phyloP scores from a whole-genome alignment of 208 protist genomes.

The Crithidia thermophila region DNA sequence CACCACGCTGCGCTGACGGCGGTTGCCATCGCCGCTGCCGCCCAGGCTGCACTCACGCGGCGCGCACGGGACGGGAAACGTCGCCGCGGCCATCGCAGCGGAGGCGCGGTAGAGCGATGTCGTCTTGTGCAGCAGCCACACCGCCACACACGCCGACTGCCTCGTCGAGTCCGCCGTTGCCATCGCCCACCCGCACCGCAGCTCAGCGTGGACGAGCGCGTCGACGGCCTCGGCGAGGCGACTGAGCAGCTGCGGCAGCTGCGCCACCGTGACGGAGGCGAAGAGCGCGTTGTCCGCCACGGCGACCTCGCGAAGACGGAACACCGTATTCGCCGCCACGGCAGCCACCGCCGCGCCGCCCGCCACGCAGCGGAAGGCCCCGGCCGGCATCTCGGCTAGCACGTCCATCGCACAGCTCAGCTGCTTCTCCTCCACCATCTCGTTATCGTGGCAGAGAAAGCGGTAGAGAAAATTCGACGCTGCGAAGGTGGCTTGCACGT shows the following conservation, averaged over 20 bases:
- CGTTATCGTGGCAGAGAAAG: conserved; percentile 8
- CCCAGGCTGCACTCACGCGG: not conserved
- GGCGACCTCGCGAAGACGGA: conserved; percentile 14
- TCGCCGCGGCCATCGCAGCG: conserved; percentile 1
- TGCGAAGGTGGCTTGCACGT: conserved; percentile 11
- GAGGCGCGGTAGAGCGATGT: conserved; percentile 13
- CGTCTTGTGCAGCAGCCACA: conserved; percentile 22
- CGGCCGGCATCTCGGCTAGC: conserved; percentile 23
- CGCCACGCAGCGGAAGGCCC: conserved; percentile 13
- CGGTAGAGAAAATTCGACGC: conserved; percentile 19
- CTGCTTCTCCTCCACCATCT: not conserved
- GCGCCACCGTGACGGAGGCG: conserved; percentile 14
- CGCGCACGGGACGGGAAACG: conserved; percentile 12
- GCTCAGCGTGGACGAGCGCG: conserved; percentile 1
- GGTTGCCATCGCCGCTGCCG: not conserved
- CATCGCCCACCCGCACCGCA: conserved; percentile 10
- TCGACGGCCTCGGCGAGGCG: conserved; percentile 28
- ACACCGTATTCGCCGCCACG: conserved; percentile 7
- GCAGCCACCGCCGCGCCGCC: conserved; percentile 18
- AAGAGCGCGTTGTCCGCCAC: conserved; percentile 14
- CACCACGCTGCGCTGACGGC: conserved; percentile 11
- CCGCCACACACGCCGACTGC: conserved; percentile 11
- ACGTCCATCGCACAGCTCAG: not conserved
- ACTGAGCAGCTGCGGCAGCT: conserved; percentile 24
- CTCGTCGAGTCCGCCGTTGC: conserved; percentile 15